Conservation (phyloP, 1,284 basidiomycete genomes). For the Pulchroboletus neoregius region DNA sequence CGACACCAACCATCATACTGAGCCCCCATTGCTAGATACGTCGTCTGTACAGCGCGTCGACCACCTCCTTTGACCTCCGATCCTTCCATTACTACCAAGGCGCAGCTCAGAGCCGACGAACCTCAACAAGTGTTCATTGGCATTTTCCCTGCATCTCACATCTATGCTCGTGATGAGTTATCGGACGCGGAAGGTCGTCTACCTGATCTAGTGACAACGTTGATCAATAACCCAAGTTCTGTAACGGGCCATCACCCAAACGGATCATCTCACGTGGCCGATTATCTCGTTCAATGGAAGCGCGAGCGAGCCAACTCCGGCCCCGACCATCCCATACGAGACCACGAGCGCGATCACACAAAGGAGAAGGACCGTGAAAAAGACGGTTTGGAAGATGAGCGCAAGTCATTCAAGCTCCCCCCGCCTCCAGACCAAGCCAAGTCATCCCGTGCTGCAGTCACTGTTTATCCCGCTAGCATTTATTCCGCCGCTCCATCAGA, state of each 20-base stretch:
- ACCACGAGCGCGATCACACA: slow-evolving; percentile 62
- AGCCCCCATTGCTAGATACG: slow-evolving; percentile 57
- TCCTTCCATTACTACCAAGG: slow-evolving; percentile 46
- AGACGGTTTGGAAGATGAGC: slow-evolving; percentile 37
- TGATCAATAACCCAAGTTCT: slow-evolving; percentile 37
- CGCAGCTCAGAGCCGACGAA: slow-evolving; percentile 58
- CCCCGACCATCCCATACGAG: slow-evolving; percentile 26
- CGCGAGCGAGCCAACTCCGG: slow-evolving; percentile 45
- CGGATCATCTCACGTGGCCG: slow-evolving; percentile 35
- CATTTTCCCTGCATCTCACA: slow-evolving; percentile 91
- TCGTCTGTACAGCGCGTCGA: slow-evolving; percentile 75
- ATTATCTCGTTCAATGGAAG: slow-evolving; percentile 43
- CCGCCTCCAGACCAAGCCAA: slow-evolving; percentile 71
- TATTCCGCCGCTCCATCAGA: slow-evolving; percentile 65
- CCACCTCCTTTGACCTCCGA: slow-evolving; percentile 63
- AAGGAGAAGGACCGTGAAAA: slow-evolving; percentile 62
- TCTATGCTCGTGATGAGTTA: slow-evolving; percentile 85
- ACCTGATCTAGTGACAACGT: slow-evolving; percentile 57
- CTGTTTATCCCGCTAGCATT: slow-evolving; percentile 65
- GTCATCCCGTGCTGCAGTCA: slow-evolving; percentile 62
- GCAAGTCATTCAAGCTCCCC: slow-evolving; percentile 65
- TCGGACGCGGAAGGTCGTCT: slow-evolving; percentile 87
- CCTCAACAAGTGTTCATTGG: slow-evolving; percentile 90
- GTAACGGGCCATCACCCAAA: slow-evolving; percentile 33
- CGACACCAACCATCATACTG: slow-evolving; percentile 2